Evolutionary conservation across 805 yeast species (phyloP), one percentile per base, ranked within the genome.

Genomic region (Kuraishia cidri): DNA sequence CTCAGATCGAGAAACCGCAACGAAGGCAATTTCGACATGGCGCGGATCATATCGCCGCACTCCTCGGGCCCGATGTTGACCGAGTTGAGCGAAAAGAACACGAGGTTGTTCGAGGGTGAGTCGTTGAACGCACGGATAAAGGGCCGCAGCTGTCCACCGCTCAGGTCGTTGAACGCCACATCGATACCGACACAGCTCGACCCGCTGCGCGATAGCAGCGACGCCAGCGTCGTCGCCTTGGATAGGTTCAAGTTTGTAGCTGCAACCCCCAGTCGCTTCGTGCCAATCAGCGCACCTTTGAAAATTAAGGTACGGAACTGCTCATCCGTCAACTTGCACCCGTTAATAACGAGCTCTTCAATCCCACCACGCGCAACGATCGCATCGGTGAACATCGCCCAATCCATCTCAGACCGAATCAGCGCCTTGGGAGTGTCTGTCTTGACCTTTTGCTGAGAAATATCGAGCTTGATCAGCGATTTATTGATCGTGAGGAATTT

Each of bases 301-400:
- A 50, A 50, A 16, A 72, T 57, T 29, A 72, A 53, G 6, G 53
- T 48, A 23, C 51, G 44, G 38, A 71, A 71, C 23, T 55, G 60
- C 3, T 48, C 52, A 37, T 64, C 67, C 3, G 60, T 46, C 27
- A 72, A 46, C 40, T 67, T 66, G 45, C 77, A 72, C 1, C 79
- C 79, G 41, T 72, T 71, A 32, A 72, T 62, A 11, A 72, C 79
- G 36, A 72, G 56, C 41, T 72, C 79, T 45, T 70, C 77, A 22
- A 72, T 60, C 0, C 79, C 79, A 5, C 73, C 72, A 36, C 75
- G 50, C 11, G 44, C 11, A 1, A 53, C 46, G n/a, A 72, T 35
- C 1, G 71, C 42, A 18, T 60, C 52, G 20, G 64, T 62, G 39
- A 72, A 65, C 29, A 71, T 40, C 29, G 62, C 57, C 79, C 79